Evolutionary conservation across 306 rosid species (phyloP).

Genomic region (Vigna reflexopilosa): DNA sequence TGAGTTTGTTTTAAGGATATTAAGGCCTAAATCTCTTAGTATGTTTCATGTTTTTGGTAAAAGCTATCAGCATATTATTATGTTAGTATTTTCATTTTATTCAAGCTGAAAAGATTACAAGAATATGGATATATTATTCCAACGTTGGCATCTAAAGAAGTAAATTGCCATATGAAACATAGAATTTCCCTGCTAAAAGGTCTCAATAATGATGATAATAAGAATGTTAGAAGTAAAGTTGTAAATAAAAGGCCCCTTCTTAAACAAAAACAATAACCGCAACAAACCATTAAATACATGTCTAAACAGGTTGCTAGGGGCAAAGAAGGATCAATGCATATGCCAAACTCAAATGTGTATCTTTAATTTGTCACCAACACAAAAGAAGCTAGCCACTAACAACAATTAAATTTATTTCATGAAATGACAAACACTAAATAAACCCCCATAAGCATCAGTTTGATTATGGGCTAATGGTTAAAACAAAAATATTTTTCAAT

Average conservation of each 20-base stretch:
- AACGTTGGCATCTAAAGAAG: slow-evolving; percentile 9
- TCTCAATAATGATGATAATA: background rate
- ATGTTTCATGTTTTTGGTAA: background rate
- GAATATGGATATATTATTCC: slow-evolving; percentile 1
- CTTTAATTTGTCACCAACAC: background rate
- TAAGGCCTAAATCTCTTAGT: slow-evolving; percentile 2
- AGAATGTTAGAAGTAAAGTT: slow-evolving; percentile 7
- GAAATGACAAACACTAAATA: background rate
- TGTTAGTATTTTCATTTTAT: slow-evolving; percentile 26
- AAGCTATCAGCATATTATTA: background rate
- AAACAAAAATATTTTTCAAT: slow-evolving; percentile 16
- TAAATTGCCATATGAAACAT: background rate
- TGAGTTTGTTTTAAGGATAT: background rate
- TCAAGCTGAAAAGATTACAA: slow-evolving; percentile 6
- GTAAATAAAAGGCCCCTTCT: slow-evolving; percentile 11
- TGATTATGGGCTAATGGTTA: slow-evolving; percentile 23
- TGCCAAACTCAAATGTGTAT: slow-evolving; percentile 2
- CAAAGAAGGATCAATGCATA: slow-evolving; percentile 25
- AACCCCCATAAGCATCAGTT: slow-evolving; percentile 28
- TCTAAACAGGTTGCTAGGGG: background rate
- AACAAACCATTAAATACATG: background rate
- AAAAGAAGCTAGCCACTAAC: slow-evolving; percentile 19
- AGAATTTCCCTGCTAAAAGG: background rate
- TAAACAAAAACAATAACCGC: background rate
- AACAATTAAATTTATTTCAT: background rate